Evolutionary conservation across 768 basidiomycete genomes (phyloP).

Genomic region (Russula sp.): DNA sequence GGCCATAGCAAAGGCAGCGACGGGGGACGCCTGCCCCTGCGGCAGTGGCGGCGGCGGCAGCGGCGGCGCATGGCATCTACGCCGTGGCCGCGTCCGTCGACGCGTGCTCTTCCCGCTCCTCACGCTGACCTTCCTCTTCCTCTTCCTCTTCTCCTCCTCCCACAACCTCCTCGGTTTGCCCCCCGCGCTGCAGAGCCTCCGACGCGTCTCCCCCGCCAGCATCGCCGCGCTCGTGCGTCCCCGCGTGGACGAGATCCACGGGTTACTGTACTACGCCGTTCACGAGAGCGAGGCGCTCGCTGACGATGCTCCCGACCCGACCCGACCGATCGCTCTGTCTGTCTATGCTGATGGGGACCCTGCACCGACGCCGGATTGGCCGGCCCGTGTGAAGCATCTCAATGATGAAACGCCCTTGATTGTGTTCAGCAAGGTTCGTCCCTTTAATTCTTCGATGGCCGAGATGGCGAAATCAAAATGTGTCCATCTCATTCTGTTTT

Average conservation of each 20-base stretch:
- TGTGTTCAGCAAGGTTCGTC: slow-evolving; percentile 72
- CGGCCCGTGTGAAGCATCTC: slow-evolving; percentile 35
- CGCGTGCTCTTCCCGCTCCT: slow-evolving; percentile 1
- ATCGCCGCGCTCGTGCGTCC: slow-evolving; percentile 15
- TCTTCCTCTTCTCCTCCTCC: slow-evolving; percentile 19
- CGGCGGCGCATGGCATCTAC: not conserved
- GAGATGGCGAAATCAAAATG: no score
- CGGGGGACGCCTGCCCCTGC: not conserved
- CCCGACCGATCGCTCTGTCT: slow-evolving; percentile 40
- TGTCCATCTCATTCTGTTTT: not conserved
- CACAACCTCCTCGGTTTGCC: slow-evolving; percentile 16
- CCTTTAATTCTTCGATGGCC: not conserved
- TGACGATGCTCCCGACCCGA: slow-evolving; percentile 31
- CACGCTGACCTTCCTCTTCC: not conserved
- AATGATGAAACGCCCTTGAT: slow-evolving; percentile 53
- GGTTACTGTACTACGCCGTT: slow-evolving; percentile 59
- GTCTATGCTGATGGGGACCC: slow-evolving; percentile 47
- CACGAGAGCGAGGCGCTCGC: slow-evolving; percentile 37
- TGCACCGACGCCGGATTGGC: slow-evolving; percentile 34
- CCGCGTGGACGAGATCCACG: slow-evolving; percentile 47
- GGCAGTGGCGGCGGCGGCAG: not conserved
- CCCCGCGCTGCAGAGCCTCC: slow-evolving; percentile 11
- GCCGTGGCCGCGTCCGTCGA: not conserved
- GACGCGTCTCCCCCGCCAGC: slow-evolving; percentile 15
- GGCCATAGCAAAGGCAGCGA: no score